These are phyloP conservation scores for Bolboschoenus planiculmis DNA, from an alignment of 176 grass and related monocot genomes.

Conservation along the genomic window DNA sequence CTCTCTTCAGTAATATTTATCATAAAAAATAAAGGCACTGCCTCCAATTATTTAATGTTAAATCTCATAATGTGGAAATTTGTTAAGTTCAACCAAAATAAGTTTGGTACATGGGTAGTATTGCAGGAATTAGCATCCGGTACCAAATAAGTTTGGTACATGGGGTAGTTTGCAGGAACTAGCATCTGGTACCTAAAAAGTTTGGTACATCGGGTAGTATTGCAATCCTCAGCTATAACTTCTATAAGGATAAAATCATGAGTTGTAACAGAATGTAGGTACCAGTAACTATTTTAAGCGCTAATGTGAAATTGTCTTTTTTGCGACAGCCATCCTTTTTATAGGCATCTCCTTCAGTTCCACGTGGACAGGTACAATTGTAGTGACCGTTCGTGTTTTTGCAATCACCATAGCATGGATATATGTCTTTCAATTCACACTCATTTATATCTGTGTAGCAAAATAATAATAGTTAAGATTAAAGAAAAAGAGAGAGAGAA, in stretches of 20 bases:
- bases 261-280: background rate
- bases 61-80: too few relatives aligned
- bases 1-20: too few relatives aligned
- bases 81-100: too few relatives aligned
- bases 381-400: conserved; percentile 22
- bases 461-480: background rate
- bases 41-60: too few relatives aligned
- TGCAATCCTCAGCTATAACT: too few relatives aligned
- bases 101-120: too few relatives aligned
- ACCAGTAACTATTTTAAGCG: conserved; percentile 50
- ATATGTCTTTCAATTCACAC: conserved; percentile 6
- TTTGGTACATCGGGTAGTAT: too few relatives aligned
- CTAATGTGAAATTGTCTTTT: conserved; percentile 38
- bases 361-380: conserved; percentile 31
- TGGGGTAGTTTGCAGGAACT: too few relatives aligned
- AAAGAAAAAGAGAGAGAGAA: background rate
- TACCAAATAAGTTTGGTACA: too few relatives aligned
- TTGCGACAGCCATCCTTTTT: conserved; percentile 29
- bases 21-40: too few relatives aligned
- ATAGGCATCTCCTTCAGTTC: conserved; percentile 22
- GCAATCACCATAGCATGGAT: conserved; percentile 42
- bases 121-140: too few relatives aligned
- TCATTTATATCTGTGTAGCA: conserved; percentile 49
- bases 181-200: too few relatives aligned
- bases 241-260: background rate